These are phyloP conservation scores for Fusarium sacchari DNA, from an alignment of 2,329 filamentous ascomycete genomes.

Conservation along the genomic window DNA sequence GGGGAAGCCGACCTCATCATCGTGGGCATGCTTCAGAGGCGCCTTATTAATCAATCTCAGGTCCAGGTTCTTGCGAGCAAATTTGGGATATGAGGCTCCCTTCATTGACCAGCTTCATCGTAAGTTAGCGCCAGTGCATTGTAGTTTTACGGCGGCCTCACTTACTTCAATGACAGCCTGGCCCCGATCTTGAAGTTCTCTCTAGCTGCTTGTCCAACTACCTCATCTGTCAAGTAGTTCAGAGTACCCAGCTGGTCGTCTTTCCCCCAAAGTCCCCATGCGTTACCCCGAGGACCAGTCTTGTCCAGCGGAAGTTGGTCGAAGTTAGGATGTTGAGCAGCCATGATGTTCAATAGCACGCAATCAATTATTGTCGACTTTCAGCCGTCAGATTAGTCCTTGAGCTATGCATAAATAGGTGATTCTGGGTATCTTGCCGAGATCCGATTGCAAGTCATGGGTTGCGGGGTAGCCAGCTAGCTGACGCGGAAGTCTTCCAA, in stretches of 20 bases:
- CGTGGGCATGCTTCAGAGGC: conserved; percentile 39
- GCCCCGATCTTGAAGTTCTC: conserved; percentile 10
- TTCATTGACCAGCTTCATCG: conserved; percentile 22
- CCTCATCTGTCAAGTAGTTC: conserved; percentile 1
- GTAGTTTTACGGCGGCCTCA: fast-evolving
- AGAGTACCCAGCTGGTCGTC: conserved; percentile 16
- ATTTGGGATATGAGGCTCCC: conserved; percentile 33
- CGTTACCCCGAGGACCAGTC: conserved; percentile 7
- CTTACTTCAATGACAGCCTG: conserved; percentile 15
- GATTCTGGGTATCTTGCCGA: neutral
- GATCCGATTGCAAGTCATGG: neutral
- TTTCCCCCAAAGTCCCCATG: conserved; percentile 10
- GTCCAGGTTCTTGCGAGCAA: conserved; percentile 33
- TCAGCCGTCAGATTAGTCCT: too few relatives aligned
- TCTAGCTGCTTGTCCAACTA: neutral
- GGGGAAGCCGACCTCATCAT: conserved; percentile 28
- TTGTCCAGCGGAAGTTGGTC: conserved; percentile 9
- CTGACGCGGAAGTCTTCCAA: neutral
- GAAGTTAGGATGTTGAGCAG: neutral
- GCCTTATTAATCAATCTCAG: conserved; percentile 36
- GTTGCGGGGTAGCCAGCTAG: neutral
- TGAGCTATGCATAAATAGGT: neutral
- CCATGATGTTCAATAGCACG: neutral
- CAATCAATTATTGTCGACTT: fast-evolving
- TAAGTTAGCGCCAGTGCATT: neutral